A percentile compares a stretch with the other conserved stretches of the same genome.
Evolutionary conservation across 2,329 filamentous ascomycete genomes (phyloP).

Genomic region (Mariannaea elegans): DNA sequence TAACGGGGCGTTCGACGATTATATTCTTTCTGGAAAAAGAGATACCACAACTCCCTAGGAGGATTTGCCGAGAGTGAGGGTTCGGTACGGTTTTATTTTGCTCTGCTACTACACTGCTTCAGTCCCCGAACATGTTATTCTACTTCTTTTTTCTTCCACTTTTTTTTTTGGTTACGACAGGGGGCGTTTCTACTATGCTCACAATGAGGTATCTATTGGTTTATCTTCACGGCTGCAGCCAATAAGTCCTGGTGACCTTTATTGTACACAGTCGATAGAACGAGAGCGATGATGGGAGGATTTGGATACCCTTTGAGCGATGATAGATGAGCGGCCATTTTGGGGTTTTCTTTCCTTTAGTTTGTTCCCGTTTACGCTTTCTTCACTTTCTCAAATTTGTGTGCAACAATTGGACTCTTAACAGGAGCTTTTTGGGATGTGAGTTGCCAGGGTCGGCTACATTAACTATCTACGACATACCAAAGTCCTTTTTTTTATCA

Average conservation of each 20-base stretch:
- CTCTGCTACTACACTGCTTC: constrained; percentile 18
- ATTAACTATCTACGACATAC: no score
- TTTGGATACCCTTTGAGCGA: constrained; percentile 12
- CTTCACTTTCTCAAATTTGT: not conserved
- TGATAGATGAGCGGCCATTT: constrained; percentile 2
- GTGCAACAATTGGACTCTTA: not conserved
- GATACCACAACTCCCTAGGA: constrained; percentile 39
- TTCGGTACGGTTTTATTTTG: constrained; percentile 16
- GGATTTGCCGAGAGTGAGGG: constrained; percentile 16
- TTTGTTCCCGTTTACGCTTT: not conserved
- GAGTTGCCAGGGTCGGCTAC: no score
- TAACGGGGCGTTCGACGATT: constrained; percentile 37
- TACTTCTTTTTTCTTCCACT: not conserved
- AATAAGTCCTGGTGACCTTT: constrained; percentile 14
- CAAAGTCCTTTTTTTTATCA: constrained; percentile 9
- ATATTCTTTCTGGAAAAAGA: constrained; percentile 34
- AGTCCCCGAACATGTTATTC: constrained; percentile 21
- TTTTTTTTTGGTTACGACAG: no score
- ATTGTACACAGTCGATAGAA: not conserved
- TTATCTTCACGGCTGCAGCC: not conserved
- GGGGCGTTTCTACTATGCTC: not conserved
- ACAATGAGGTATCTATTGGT: not conserved
- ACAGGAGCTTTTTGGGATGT: not conserved
- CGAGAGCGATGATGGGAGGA: constrained; percentile 1
- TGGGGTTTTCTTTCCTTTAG: not conserved